A percentile compares a stretch with the other conserved stretches of the same genome.
phyloP scores from a whole-genome alignment of 2,329 filamentous ascomycete species.

The Aureobasidium pullulans region DNA sequence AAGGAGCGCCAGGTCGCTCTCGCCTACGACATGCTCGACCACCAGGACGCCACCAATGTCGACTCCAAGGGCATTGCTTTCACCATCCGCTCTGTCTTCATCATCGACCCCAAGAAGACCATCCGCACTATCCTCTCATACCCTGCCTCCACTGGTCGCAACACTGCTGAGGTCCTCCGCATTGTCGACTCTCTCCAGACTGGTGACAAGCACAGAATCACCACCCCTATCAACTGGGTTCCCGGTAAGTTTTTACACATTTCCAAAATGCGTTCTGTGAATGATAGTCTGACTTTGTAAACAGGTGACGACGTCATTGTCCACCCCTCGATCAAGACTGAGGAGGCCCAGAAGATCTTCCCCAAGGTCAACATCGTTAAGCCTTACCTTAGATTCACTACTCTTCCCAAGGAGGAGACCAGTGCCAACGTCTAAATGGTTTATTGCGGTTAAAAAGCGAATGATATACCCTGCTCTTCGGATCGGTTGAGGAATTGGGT shows the following conservation, averaged over 20 bases:
- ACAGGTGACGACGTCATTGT: constrained; percentile 41
- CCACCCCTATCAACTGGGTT: constrained; percentile 57
- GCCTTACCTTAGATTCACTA: constrained; percentile 55
- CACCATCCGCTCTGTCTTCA: constrained; percentile 58
- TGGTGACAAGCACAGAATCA: constrained; percentile 53
- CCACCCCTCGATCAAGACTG: constrained; percentile 50
- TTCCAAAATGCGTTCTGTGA: constrained; percentile 28
- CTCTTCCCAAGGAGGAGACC: constrained; percentile 52
- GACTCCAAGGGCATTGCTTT: constrained; percentile 51
- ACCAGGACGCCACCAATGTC: constrained; percentile 52
- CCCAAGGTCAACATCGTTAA: constrained; percentile 55
- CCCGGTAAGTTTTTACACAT: constrained; percentile 34
- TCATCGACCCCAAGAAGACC: constrained; percentile 59
- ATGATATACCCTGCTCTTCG: constrained; percentile 5
- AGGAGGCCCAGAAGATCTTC: constrained; percentile 52
- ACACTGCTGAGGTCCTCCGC: constrained; percentile 46
- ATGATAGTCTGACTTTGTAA: neutral
- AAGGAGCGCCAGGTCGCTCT: constrained; percentile 46
- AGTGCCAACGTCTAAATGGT: constrained; percentile 34
- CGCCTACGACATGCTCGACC: constrained; percentile 46
- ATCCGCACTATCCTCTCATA: constrained; percentile 57
- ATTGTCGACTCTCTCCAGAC: constrained; percentile 47
- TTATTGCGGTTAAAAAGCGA: constrained; percentile 3
- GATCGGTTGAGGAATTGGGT: neutral
- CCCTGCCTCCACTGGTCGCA: constrained; percentile 53